Evolutionary conservation across 768 basidiomycete genomes (phyloP).

Genomic region (Tephrocybe rancida): DNA sequence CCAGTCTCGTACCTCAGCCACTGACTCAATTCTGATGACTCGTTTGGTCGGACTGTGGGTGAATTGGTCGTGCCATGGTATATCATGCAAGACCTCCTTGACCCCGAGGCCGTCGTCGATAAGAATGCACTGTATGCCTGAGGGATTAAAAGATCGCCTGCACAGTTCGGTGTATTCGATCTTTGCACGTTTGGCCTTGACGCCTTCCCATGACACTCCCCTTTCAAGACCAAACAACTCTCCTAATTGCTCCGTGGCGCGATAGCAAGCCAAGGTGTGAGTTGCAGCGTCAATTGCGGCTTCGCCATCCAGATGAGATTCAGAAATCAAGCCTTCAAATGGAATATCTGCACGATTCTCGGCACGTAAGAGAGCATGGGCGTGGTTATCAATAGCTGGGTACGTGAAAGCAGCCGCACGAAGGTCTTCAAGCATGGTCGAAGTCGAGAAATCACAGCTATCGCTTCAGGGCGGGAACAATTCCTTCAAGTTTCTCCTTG

Average conservation of each 20-base stretch:
- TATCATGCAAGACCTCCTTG: conserved; percentile 47
- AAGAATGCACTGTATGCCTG: conserved; percentile 68
- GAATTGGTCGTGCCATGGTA: conserved; percentile 65
- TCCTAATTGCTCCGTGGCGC: conserved; percentile 58
- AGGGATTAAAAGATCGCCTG: conserved; percentile 49
- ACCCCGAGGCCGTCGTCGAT: conserved; percentile 73
- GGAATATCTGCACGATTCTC: conserved; percentile 47
- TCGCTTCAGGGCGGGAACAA: too few relatives aligned
- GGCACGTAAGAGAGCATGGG: conserved; percentile 65
- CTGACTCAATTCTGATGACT: conserved; percentile 68
- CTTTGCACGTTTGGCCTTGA: conserved; percentile 48
- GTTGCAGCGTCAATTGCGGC: conserved; percentile 52
- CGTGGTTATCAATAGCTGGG: conserved; percentile 80
- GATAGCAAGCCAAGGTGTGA: conserved; percentile 59
- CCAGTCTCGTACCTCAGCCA: conserved; percentile 61
- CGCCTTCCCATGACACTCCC: conserved; percentile 54
- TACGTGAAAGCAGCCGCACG: conserved; percentile 28
- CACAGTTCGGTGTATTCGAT: conserved; percentile 63
- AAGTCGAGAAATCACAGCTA: too few relatives aligned
- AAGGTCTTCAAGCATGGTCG: conserved; percentile 3
- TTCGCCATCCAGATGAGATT: conserved; percentile 63
- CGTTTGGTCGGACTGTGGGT: conserved; percentile 54
- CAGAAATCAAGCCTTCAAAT: conserved; percentile 64
- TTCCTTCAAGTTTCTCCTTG: too few relatives aligned
- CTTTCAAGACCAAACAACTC: conserved; percentile 47